phyloP scores from a whole-genome alignment of 2,329 filamentous ascomycete species.

The Amylocarpus encephaloides region DNA sequence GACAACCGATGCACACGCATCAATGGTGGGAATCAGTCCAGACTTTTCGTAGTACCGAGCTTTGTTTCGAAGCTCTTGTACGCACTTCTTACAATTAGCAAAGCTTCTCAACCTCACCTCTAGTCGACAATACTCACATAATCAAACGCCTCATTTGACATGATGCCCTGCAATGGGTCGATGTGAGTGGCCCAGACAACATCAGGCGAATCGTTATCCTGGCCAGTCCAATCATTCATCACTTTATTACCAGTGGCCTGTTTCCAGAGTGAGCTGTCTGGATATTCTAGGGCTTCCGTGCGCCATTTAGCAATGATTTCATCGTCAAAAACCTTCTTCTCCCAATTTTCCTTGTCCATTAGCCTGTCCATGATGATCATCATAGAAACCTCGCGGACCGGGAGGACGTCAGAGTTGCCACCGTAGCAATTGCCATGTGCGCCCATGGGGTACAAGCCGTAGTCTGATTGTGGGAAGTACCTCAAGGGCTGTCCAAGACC shows the following conservation, averaged over 20 bases:
- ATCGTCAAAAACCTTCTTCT: constrained; percentile 12
- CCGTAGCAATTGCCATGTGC: too few relatives aligned
- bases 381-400: constrained; percentile 19
- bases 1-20: constrained; percentile 1
- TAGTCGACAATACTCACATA: not conserved
- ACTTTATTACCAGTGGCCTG: not conserved
- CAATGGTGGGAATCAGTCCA: not conserved
- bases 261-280: constrained; percentile 1
- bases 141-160: constrained; percentile 1
- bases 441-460: too few relatives aligned
- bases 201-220: too few relatives aligned
- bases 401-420: not conserved
- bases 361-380: constrained; percentile 17
- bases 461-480: too few relatives aligned
- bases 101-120: not conserved
- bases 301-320: constrained; percentile 19
- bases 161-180: not conserved
- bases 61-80: constrained; percentile 1
- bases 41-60: constrained; percentile 1
- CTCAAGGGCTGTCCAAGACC: too few relatives aligned
- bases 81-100: not conserved
- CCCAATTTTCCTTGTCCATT: constrained; percentile 20
- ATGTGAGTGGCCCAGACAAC: not conserved
- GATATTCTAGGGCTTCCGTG: constrained; percentile 9
- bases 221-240: not conserved